These are phyloP conservation scores for Xylaria bambusicola DNA, from an alignment of 495 filamentous ascomycete species.

Conservation along the genomic window DNA sequence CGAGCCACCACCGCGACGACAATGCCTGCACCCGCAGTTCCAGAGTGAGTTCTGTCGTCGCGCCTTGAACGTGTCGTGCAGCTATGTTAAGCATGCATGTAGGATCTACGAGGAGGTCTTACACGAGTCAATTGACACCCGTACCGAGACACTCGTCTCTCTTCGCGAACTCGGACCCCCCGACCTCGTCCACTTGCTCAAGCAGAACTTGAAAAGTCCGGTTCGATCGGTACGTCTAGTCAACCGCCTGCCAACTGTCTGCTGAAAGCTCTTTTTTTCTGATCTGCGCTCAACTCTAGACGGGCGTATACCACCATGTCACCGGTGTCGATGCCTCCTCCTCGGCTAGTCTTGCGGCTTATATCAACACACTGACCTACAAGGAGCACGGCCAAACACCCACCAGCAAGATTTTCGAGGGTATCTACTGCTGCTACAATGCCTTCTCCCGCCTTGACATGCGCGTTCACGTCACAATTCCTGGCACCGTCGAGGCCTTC, in stretches of 20 bases:
- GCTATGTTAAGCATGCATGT: constrained; percentile 1
- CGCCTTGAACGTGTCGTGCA: constrained; percentile 15
- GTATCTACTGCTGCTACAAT: constrained; percentile 99
- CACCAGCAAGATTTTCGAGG: constrained; percentile 86
- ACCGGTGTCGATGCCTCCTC: constrained; percentile 97
- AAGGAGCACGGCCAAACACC: constrained; percentile 74
- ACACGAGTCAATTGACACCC: constrained; percentile 83
- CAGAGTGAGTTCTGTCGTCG: constrained; percentile 65
- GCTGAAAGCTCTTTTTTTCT: constrained; percentile 12
- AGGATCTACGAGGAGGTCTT: constrained; percentile 92
- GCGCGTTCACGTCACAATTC: constrained; percentile 96
- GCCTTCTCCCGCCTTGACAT: constrained; percentile 97
- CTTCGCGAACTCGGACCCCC: constrained; percentile 93
- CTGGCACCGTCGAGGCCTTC: constrained; percentile 91
- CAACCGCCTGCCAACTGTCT: too few relatives aligned
- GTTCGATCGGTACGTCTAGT: constrained; percentile 64
- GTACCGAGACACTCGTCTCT: constrained; percentile 79
- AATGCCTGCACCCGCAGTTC: constrained; percentile 88
- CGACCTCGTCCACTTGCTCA: constrained; percentile 91
- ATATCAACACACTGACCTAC: constrained; percentile 96
- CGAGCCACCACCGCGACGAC: constrained; percentile 31
- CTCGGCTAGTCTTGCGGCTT: constrained; percentile 93
- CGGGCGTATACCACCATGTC: constrained; percentile 96
- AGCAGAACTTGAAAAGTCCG: constrained; percentile 69
- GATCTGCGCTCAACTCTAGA: constrained; percentile 48